Percentiles rank a stretch among this genome's conserved stretches.
These are phyloP conservation scores for Hericium rajendrae DNA, from an alignment of 768 basidiomycete genomes.

Conservation along the genomic window DNA sequence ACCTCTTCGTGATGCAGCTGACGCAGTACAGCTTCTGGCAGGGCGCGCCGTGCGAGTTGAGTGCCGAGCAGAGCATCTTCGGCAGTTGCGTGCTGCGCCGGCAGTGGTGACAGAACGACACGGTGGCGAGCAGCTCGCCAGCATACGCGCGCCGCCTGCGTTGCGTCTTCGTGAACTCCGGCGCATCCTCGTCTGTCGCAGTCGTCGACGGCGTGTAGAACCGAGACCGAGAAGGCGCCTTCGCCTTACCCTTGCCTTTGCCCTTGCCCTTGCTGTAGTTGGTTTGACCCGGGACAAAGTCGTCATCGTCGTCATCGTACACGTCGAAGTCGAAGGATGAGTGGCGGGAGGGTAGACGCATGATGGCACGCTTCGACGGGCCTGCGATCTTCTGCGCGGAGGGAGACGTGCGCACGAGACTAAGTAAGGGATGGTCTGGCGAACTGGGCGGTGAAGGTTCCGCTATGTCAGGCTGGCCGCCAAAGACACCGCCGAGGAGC, in stretches of 20 bases:
- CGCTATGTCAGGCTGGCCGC: neutral
- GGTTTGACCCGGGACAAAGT: neutral
- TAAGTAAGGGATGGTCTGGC: neutral
- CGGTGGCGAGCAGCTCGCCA: no score
- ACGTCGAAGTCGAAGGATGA: neutral
- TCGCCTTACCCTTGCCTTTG: neutral
- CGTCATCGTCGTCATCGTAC: neutral
- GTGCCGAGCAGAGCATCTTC: conserved; percentile 7
- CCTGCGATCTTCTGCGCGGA: neutral
- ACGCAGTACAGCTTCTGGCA: conserved; percentile 9
- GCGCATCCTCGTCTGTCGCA: no score
- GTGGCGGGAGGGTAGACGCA: neutral
- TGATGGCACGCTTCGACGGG: neutral
- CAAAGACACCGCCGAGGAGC: conserved; percentile 2
- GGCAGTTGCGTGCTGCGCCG: neutral
- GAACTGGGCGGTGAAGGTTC: neutral
- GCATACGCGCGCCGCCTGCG: no score
- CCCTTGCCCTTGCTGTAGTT: neutral
- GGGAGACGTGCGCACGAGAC: neutral
- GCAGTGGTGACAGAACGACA: conserved; percentile 11
- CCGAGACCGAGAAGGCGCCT: neutral
- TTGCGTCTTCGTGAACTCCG: no score
- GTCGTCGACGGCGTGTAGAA: no score
- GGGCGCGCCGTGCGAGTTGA: neutral
- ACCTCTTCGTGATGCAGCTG: conserved; percentile 10